Percentiles rank a stretch among this genome's conserved stretches.
Conservation (phyloP, 805 yeast genomes). For the Isabelozyma pseudorhagii region DNA sequence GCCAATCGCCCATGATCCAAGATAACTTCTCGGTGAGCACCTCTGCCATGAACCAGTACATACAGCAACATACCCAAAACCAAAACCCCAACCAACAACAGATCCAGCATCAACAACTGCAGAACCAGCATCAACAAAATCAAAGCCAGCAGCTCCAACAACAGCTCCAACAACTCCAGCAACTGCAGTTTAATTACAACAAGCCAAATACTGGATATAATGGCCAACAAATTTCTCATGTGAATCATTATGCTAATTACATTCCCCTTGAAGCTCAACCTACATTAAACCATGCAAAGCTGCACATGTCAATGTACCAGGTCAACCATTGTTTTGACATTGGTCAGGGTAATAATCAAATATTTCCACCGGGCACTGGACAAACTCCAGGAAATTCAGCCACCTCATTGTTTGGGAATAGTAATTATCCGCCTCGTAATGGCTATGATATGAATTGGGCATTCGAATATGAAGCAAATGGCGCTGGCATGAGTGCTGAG, state of each 20-base stretch:
- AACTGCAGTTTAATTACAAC: not conserved
- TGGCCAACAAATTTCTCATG: conserved; percentile 10
- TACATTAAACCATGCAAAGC: conserved; percentile 10
- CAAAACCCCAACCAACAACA: not conserved
- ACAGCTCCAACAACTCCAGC: conserved; percentile 1
- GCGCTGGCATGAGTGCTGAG: not conserved
- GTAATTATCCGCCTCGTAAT: not conserved
- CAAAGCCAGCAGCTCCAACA: conserved; percentile 3
- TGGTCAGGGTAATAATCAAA: not conserved
- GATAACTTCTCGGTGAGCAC: not conserved
- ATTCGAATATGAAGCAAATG: not conserved
- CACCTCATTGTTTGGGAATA: not conserved
- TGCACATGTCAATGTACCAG: conserved; percentile 1
- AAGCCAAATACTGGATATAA: conserved; percentile 4
- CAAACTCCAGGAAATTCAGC: not conserved
- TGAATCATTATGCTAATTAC: conserved; percentile 26
- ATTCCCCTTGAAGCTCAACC: conserved; percentile 17
- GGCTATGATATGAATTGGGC: not conserved
- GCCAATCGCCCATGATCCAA: not conserved
- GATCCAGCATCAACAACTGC: not conserved
- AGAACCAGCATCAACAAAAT: not conserved
- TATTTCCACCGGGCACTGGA: not conserved
- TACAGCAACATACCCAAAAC: not conserved
- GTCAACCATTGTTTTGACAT: not conserved
- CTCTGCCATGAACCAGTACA: not conserved